phyloP scores from a whole-genome alignment of 768 basidiomycete genomes.

The Trametes villosa region DNA sequence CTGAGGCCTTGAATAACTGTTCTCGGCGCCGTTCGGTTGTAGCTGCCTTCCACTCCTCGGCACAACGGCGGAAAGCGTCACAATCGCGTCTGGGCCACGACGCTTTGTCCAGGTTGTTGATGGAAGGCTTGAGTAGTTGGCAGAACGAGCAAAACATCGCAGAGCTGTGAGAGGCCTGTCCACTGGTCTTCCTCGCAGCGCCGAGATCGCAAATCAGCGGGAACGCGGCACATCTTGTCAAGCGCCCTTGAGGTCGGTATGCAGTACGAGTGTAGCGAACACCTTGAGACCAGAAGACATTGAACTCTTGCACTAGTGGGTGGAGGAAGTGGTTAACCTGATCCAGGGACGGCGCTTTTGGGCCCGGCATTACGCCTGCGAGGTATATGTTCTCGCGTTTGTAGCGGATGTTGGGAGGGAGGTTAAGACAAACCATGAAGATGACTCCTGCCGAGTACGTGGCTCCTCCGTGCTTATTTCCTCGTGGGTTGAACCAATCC shows the following conservation, averaged over 20 bases:
- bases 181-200: neutral
- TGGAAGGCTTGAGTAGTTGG: neutral
- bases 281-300: neutral
- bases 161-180: neutral
- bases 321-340: slow-evolving; percentile 23
- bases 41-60: neutral
- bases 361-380: slow-evolving; percentile 31
- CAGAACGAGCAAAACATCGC: neutral
- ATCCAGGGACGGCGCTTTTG: slow-evolving; percentile 27
- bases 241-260: neutral
- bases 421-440: slow-evolving; percentile 39
- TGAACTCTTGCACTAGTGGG: neutral
- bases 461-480: neutral
- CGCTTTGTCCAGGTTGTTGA: neutral
- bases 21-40: neutral
- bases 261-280: neutral
- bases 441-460: slow-evolving; percentile 31
- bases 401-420: slow-evolving; percentile 37
- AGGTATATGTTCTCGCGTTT: slow-evolving; percentile 40
- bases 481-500: slow-evolving; percentile 19
- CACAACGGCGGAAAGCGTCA: neutral
- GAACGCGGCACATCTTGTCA: neutral
- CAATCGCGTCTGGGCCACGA: neutral
- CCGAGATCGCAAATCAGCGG: neutral
- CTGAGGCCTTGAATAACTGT: neutral